These are phyloP conservation scores for Gossypium raimondii DNA, from an alignment of 345 rosid species.

Conservation along the genomic window DNA sequence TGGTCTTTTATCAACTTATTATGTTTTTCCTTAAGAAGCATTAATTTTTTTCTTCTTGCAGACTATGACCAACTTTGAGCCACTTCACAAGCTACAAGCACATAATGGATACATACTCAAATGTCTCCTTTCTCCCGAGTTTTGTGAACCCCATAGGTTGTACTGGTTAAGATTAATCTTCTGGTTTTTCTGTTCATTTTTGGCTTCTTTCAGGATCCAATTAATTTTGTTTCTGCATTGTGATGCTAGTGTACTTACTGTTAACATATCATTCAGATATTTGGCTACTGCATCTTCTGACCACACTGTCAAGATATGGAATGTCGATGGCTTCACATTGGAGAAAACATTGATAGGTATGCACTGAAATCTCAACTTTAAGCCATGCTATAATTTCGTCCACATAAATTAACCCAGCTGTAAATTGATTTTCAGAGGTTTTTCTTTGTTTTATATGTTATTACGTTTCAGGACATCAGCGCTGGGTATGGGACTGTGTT, in stretches of 20 bases:
- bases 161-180: constrained; percentile 5
- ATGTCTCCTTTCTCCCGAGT: constrained; percentile 88
- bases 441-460: background rate
- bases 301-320: constrained; percentile 93
- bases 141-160: constrained; percentile 77
- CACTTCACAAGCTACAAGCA: constrained; percentile 93
- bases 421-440: background rate
- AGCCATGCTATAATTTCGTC: background rate
- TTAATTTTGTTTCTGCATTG: background rate
- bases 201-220: background rate
- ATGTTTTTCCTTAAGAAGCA: background rate
- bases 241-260: constrained; percentile 2
- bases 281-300: constrained; percentile 97
- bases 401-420: background rate
- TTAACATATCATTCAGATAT: constrained; percentile 46
- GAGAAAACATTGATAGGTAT: constrained; percentile 79
- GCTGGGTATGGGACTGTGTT: constrained; percentile 99
- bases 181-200: background rate
- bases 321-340: constrained; percentile 85
- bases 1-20: constrained; percentile 2
- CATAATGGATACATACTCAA: constrained; percentile 83
- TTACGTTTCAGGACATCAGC: constrained; percentile 62
- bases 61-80: constrained; percentile 95
- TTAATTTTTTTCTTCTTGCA: constrained; percentile 26
- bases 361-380: background rate